These are phyloP conservation scores for Westerdykella sp. DNA, from an alignment of 2,329 filamentous ascomycete species.

Conservation along the genomic window DNA sequence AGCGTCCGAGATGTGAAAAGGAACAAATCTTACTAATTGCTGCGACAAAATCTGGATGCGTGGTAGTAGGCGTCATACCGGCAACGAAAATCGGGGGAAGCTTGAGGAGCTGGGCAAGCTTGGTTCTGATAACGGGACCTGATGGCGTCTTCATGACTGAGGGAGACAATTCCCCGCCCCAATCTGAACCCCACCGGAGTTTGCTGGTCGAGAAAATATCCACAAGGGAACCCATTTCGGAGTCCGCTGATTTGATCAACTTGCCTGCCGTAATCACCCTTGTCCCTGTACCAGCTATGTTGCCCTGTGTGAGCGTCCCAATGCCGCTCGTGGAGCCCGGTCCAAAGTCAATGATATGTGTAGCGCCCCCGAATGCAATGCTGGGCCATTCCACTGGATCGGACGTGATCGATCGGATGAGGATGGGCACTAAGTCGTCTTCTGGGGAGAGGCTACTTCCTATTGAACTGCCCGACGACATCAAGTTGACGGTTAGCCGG, in stretches of 20 bases:
- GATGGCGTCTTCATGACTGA: constrained; percentile 7
- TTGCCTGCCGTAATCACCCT: constrained; percentile 12
- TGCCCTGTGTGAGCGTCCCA: constrained; percentile 11
- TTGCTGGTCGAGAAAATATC: constrained; percentile 4
- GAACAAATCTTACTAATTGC: constrained; percentile 66
- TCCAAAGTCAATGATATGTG: constrained; percentile 17
- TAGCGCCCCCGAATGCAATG: constrained; percentile 1
- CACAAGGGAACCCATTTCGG: constrained; percentile 9
- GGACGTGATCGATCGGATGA: constrained; percentile 11
- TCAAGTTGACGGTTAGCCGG: constrained; percentile 14
- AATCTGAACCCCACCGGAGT: constrained; percentile 7
- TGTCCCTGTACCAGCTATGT: constrained; percentile 12
- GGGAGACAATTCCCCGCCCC: constrained; percentile 9
- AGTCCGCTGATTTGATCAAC: constrained; percentile 1
- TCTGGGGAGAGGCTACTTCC: not conserved
- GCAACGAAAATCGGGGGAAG: constrained; percentile 84
- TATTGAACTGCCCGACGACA: constrained; percentile 5
- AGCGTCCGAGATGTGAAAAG: too few species aligned
- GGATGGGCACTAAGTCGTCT: constrained; percentile 12
- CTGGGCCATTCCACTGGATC: constrained; percentile 15
- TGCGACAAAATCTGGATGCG: constrained; percentile 85
- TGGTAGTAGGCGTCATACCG: constrained; percentile 88
- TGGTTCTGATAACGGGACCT: constrained; percentile 10
- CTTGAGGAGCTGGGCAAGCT: constrained; percentile 78
- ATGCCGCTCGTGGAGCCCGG: constrained; percentile 17